Percentiles rank a stretch among this genome's conserved stretches.
Evolutionary conservation across 192 early-diverging fungal genomes (phyloP).

Genomic region (Anaeromyces robustus): DNA sequence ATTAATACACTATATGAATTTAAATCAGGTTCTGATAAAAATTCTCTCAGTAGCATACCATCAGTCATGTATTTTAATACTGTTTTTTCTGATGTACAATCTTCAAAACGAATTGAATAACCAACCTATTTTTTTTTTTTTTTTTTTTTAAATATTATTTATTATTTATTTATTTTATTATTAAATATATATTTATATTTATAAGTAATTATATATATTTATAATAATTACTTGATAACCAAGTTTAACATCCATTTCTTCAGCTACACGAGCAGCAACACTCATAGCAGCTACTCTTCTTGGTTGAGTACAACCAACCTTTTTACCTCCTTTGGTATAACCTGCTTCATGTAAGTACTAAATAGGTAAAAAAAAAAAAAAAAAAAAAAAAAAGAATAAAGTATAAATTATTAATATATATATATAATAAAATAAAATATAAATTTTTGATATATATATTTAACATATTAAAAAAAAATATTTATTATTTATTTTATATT

Average conservation of each 20-base stretch:
- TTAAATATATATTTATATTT: too few relatives aligned
- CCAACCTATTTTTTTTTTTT: conserved; percentile 60
- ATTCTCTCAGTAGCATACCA: conserved; percentile 93
- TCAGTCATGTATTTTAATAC: conserved; percentile 98
- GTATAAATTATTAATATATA: too few relatives aligned
- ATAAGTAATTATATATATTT: too few relatives aligned
- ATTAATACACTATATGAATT: conserved; percentile 80
- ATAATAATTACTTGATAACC: conserved; percentile 23
- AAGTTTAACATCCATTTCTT: conserved; percentile 87
- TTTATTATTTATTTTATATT: too few relatives aligned
- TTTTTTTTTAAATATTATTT: too few relatives aligned
- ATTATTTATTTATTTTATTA: too few relatives aligned
- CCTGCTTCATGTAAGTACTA: conserved; percentile 93
- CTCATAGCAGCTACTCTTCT: conserved; percentile 96
- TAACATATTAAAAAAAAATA: too few relatives aligned
- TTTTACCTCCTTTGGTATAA: conserved; percentile 69
- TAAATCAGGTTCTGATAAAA: conserved; percentile 90
- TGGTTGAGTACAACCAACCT: conserved; percentile 94
- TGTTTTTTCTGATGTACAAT: conserved; percentile 90
- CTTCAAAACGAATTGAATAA: conserved; percentile 96
- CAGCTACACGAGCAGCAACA: conserved; percentile 91
- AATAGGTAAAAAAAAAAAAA: too few relatives aligned
- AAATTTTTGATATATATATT: too few relatives aligned
- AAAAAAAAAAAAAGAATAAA: too few relatives aligned
- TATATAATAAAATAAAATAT: too few relatives aligned